phyloP scores from a whole-genome alignment of 768 basidiomycete genomes.

The Paxillus rubicundulus region DNA sequence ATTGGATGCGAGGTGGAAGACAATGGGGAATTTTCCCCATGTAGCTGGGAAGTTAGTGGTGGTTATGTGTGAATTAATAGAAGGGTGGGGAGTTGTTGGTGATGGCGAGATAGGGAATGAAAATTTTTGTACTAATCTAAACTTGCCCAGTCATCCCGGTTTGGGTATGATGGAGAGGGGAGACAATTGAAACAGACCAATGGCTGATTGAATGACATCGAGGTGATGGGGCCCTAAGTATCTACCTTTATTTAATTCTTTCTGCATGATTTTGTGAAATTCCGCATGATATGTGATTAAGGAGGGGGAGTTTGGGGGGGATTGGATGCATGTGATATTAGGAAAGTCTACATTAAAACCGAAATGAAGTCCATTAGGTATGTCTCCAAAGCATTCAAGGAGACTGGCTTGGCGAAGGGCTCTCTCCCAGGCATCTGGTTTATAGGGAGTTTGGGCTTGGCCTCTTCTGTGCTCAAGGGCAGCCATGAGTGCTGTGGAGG shows the following conservation, averaged over 20 bases:
- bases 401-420: not conserved
- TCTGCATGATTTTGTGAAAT: not conserved
- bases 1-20: no score
- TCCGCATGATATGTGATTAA: not conserved
- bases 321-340: not conserved
- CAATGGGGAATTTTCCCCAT: no score
- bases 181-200: constrained; percentile 21
- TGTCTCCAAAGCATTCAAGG: not conserved
- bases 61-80: not conserved
- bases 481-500: constrained; percentile 4
- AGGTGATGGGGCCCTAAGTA: constrained; percentile 15
- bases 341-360: constrained; percentile 8
- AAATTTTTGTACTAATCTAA: constrained; percentile 18
- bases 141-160: constrained; percentile 9
- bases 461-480: constrained; percentile 7
- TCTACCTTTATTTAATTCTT: constrained; percentile 3
- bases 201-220: not conserved
- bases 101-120: constrained; percentile 7
- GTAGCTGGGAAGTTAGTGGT: no score
- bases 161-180: constrained; percentile 21
- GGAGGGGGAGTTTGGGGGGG: not conserved
- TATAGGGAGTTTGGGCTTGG: constrained; percentile 4
- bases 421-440: not conserved
- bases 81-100: not conserved
- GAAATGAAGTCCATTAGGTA: not conserved